These are phyloP conservation scores for Prunus mongolica DNA, from an alignment of 306 rosid genomes.

Conservation along the genomic window DNA sequence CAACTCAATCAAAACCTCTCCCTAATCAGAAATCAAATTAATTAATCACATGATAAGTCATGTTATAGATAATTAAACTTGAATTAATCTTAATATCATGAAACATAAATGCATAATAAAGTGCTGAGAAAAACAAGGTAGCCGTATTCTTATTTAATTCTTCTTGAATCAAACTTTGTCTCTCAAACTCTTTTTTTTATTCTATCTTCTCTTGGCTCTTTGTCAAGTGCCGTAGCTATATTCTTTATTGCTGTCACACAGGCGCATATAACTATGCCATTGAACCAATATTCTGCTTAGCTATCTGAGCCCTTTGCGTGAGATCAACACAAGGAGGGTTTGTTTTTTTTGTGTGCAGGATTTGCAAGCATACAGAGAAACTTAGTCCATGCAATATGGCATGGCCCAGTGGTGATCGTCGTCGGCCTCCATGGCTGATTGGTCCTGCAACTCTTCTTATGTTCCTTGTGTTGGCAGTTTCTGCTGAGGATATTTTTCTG, in stretches of 20 bases:
- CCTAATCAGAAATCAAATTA: not conserved
- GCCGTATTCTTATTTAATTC: not conserved
- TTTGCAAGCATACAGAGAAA: not conserved
- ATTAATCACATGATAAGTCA: not conserved
- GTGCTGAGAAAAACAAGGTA: constrained; percentile 14
- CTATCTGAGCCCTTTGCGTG: not conserved
- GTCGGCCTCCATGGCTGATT: not conserved
- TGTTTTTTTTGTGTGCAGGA: not conserved
- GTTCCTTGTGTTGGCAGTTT: constrained; percentile 15
- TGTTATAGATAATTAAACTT: too few relatives aligned
- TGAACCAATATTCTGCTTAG: not conserved
- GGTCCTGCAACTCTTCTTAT: constrained; percentile 14
- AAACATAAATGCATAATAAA: not conserved
- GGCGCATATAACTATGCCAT: constrained; percentile 2
- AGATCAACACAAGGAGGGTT: not conserved
- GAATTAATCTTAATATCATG: too few relatives aligned
- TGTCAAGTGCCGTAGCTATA: not conserved
- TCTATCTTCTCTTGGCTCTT: not conserved
- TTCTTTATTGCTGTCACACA: not conserved
- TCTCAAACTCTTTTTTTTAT: not conserved
- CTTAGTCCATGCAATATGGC: constrained; percentile 33
- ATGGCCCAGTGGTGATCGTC: constrained; percentile 1
- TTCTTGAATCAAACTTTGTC: not conserved
- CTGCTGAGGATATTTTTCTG: constrained; percentile 33
- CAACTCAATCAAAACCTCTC: not conserved